phyloP scores from a whole-genome alignment of 306 rosid genomes.

The Echinosophora koreensis region DNA sequence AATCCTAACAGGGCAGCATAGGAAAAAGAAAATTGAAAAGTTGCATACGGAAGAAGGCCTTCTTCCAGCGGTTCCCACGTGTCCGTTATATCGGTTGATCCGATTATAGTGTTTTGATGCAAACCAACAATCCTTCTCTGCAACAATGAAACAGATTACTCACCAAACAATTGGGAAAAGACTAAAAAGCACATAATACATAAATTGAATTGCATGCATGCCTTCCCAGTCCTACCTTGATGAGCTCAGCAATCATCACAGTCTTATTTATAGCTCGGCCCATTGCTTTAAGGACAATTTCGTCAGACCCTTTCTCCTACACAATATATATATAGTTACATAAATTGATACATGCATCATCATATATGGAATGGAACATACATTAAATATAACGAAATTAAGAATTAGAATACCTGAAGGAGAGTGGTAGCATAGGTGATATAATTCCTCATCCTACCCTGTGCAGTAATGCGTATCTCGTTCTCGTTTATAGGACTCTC shows the following conservation, averaged over 20 bases:
- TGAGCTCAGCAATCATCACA: slow-evolving; percentile 86
- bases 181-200: slow-evolving; percentile 9
- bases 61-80: slow-evolving; percentile 94
- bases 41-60: slow-evolving; percentile 88
- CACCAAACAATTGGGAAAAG: slow-evolving; percentile 18
- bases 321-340: slow-evolving; percentile 39
- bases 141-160: slow-evolving; percentile 40
- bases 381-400: neutral
- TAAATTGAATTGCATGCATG: neutral
- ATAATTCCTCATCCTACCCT: slow-evolving; percentile 89
- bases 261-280: slow-evolving; percentile 93
- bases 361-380: neutral
- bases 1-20: neutral
- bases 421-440: slow-evolving; percentile 93
- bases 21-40: slow-evolving; percentile 18
- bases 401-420: slow-evolving; percentile 59
- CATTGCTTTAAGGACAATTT: slow-evolving; percentile 88
- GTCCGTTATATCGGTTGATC: slow-evolving; percentile 89
- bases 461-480: slow-evolving; percentile 90
- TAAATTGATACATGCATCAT: neutral
- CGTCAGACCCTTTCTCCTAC: slow-evolving; percentile 81
- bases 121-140: slow-evolving; percentile 91
- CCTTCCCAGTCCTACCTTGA: slow-evolving; percentile 62
- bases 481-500: slow-evolving; percentile 80
- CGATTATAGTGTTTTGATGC: slow-evolving; percentile 77